phyloP scores from a whole-genome alignment of 2,329 filamentous ascomycete species.

The Biscogniauxia marginata region DNA sequence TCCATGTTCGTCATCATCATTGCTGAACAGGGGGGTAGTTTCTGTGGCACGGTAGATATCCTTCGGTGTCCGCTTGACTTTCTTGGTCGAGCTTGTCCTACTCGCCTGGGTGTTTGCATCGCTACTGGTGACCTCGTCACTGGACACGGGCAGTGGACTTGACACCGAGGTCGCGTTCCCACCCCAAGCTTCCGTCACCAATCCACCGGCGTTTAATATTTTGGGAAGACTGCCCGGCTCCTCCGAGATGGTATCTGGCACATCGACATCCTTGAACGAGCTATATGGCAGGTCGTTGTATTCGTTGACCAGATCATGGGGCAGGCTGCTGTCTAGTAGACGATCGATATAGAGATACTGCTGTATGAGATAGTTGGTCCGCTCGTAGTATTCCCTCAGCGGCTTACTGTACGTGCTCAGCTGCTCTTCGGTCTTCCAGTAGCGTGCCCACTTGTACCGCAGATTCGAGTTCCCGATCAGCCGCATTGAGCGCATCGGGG shows the following conservation, averaged over 20 bases:
- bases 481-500: constrained; percentile 77
- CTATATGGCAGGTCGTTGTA: constrained; percentile 66
- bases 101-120: constrained; percentile 9
- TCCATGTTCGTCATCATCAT: constrained; percentile 46
- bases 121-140: constrained; percentile 4
- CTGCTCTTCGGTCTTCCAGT: constrained; percentile 79
- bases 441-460: constrained; percentile 80
- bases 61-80: constrained; percentile 76
- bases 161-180: constrained; percentile 3
- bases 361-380: constrained; percentile 83
- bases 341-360: constrained; percentile 93
- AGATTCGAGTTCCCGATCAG: constrained; percentile 88
- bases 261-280: constrained; percentile 53
- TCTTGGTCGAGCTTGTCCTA: constrained; percentile 36
- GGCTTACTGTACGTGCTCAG: constrained; percentile 68
- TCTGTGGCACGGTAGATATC: constrained; percentile 80
- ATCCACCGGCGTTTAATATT: not conserved
- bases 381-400: constrained; percentile 85
- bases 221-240: constrained; percentile 45
- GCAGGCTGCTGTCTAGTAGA: constrained; percentile 86
- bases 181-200: not conserved
- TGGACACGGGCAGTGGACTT: constrained; percentile 6
- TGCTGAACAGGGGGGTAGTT: constrained; percentile 61
- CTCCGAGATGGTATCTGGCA: constrained; percentile 76
- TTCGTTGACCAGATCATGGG: constrained; percentile 87